A percentile compares a stretch with the other conserved stretches of the same genome.
phyloP scores from a whole-genome alignment of 768 basidiomycete genomes.

The Hemileccinum rubropunctum region DNA sequence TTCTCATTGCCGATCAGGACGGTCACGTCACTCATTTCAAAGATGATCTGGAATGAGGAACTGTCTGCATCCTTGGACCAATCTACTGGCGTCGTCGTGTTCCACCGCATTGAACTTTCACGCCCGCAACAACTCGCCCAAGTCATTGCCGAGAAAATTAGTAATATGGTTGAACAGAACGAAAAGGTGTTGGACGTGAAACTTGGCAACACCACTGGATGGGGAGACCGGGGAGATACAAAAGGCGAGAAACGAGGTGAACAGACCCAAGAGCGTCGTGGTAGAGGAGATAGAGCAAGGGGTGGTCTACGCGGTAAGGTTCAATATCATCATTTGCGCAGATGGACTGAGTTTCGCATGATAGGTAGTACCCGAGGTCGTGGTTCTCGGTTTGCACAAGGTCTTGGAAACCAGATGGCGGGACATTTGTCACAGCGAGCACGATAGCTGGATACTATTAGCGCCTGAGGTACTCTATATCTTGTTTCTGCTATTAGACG shows the following conservation, averaged over 20 bases:
- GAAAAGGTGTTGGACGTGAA: constrained; percentile 87
- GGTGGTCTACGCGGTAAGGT: constrained; percentile 57
- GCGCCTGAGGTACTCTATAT: not conserved
- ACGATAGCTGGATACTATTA: constrained; percentile 14
- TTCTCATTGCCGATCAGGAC: constrained; percentile 80
- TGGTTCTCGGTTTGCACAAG: constrained; percentile 79
- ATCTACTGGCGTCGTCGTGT: constrained; percentile 84
- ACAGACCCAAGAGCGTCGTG: constrained; percentile 73
- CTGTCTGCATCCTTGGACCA: constrained; percentile 91
- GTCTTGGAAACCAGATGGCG: constrained; percentile 78
- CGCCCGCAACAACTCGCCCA: constrained; percentile 89
- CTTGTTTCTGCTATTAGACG: not conserved
- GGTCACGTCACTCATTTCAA: constrained; percentile 83
- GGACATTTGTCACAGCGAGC: constrained; percentile 25
- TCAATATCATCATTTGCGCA: not conserved
- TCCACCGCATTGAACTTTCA: constrained; percentile 88
- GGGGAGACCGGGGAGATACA: constrained; percentile 49
- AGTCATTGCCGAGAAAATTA: constrained; percentile 84
- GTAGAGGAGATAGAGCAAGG: constrained; percentile 60
- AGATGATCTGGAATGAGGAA: constrained; percentile 99
- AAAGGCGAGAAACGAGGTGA: constrained; percentile 82
- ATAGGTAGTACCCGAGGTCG: constrained; percentile 67
- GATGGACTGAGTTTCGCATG: not conserved
- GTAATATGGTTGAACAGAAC: constrained; percentile 83
- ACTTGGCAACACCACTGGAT: constrained; percentile 58